These are phyloP conservation scores for Austroboletus eburneus DNA, from an alignment of 768 basidiomycete species.

Conservation along the genomic window DNA sequence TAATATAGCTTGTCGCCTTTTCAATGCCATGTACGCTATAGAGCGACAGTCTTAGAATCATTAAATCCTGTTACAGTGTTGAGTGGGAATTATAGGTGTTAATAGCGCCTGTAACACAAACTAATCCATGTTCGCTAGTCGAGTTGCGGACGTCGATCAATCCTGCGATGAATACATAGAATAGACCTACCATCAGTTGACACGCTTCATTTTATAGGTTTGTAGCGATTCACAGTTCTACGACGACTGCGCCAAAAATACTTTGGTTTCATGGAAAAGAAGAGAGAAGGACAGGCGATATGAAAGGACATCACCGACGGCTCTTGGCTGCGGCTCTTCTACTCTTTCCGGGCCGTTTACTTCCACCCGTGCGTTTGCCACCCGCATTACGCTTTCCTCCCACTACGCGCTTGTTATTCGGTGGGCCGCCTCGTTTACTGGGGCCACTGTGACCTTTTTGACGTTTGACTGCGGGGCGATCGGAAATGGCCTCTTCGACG, in stretches of 20 bases:
- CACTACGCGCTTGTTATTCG: slow-evolving; percentile 41
- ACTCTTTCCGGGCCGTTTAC: slow-evolving; percentile 57
- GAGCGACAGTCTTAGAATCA: too few species aligned
- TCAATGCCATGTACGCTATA: too few species aligned
- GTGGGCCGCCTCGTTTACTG: slow-evolving; percentile 30
- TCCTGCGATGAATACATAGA: too few species aligned
- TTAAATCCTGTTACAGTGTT: too few species aligned
- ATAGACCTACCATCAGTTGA: too few species aligned
- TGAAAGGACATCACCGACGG: slow-evolving; percentile 22
- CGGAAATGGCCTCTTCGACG: slow-evolving; percentile 83
- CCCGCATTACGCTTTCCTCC: slow-evolving; percentile 6
- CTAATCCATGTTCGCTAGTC: too few species aligned
- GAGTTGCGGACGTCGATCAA: too few species aligned
- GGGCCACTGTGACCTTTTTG: slow-evolving; percentile 27
- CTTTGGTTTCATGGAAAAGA: not conserved
- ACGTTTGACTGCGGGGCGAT: slow-evolving; percentile 63
- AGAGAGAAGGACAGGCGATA: slow-evolving; percentile 2
- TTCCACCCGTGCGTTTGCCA: slow-evolving; percentile 29
- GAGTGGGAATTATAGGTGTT: too few species aligned
- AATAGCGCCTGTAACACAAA: too few species aligned
- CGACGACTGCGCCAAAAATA: not conserved
- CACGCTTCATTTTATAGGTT: too few species aligned
- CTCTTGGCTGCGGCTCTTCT: slow-evolving; percentile 45
- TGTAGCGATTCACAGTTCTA: too few species aligned
- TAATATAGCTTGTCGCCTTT: too few species aligned